phyloP scores from a whole-genome alignment of 2,329 filamentous ascomycete species.

The Epichloe scottii region DNA sequence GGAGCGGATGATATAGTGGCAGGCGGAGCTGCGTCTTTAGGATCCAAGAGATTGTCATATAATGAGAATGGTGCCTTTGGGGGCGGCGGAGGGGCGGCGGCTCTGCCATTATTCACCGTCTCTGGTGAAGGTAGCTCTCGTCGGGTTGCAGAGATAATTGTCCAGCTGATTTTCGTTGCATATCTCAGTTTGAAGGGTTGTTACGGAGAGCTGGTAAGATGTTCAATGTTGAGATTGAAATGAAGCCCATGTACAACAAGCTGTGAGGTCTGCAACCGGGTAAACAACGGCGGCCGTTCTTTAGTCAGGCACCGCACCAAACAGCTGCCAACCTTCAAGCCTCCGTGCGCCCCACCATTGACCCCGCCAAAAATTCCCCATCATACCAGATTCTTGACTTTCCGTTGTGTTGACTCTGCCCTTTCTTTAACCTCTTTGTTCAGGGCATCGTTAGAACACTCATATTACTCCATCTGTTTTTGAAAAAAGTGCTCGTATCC shows the following conservation, averaged over 20 bases:
- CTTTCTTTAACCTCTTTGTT: not conserved
- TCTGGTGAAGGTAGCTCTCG: not conserved
- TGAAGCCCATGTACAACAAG: too few species aligned
- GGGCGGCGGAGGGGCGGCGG: conserved; percentile 22
- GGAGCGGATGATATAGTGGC: conserved; percentile 69
- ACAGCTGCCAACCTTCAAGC: not conserved
- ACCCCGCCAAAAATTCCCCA: conserved; percentile 1
- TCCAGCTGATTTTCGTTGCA: not conserved
- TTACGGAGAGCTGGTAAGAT: not conserved
- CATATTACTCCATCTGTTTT: too few species aligned
- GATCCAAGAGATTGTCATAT: conserved; percentile 73
- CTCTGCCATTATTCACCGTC: conserved; percentile 14
- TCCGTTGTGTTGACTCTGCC: too few species aligned
- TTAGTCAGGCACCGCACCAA: not conserved
- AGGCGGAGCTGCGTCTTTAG: conserved; percentile 31
- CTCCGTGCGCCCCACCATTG: not conserved
- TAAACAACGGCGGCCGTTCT: too few species aligned
- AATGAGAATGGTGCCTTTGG: conserved; percentile 50
- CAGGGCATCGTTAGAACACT: not conserved
- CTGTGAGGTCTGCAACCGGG: not conserved
- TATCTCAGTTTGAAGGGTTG: not conserved
- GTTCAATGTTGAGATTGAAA: too few species aligned
- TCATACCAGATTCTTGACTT: not conserved
- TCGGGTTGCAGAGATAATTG: not conserved
- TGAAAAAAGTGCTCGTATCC: too few species aligned